phyloP scores from a whole-genome alignment of 208 protist genomes.

The Acanthamoeba castellanii region DNA sequence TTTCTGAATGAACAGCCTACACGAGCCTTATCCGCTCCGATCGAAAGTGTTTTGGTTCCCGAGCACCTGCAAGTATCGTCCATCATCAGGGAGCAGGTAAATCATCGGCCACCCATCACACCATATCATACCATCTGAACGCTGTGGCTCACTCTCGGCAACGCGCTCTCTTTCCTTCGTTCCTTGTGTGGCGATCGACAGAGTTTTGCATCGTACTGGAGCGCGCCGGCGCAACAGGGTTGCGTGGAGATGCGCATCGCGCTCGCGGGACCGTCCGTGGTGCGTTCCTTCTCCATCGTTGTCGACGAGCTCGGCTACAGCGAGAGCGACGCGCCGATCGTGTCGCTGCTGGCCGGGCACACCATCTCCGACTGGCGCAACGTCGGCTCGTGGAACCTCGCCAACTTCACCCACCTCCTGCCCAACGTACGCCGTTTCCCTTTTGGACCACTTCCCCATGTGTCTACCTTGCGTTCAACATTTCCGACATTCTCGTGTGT shows the following conservation, averaged over 20 bases:
- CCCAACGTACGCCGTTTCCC: constrained; percentile 16
- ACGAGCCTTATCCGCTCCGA: constrained; percentile 36
- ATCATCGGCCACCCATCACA: neutral
- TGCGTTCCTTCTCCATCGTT: constrained; percentile 41
- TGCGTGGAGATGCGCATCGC: constrained; percentile 40
- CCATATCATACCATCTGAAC: no score
- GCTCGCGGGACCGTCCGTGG: neutral
- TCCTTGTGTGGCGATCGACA: neutral
- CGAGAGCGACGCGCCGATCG: constrained; percentile 46
- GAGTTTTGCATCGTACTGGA: constrained; percentile 16
- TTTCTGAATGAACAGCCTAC: constrained; percentile 31
- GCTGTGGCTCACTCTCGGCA: no score
- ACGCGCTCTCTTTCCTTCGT: neutral
- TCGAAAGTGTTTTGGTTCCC: constrained; percentile 49
- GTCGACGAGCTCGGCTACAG: constrained; percentile 61
- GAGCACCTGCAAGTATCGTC: constrained; percentile 52
- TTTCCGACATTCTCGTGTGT: neutral
- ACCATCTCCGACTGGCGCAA: constrained; percentile 51
- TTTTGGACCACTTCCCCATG: neutral
- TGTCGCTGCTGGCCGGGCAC: constrained; percentile 27
- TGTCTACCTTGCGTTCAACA: neutral
- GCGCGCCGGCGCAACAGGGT: neutral
- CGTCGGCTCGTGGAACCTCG: constrained; percentile 47
- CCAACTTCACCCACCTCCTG: constrained; percentile 44
- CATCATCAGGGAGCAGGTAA: neutral